A percentile compares a stretch with the other conserved stretches of the same genome.
Evolutionary conservation across 108 stramenopile genomes (phyloP).

Genomic region (Cylindrotheca fusiformis): DNA sequence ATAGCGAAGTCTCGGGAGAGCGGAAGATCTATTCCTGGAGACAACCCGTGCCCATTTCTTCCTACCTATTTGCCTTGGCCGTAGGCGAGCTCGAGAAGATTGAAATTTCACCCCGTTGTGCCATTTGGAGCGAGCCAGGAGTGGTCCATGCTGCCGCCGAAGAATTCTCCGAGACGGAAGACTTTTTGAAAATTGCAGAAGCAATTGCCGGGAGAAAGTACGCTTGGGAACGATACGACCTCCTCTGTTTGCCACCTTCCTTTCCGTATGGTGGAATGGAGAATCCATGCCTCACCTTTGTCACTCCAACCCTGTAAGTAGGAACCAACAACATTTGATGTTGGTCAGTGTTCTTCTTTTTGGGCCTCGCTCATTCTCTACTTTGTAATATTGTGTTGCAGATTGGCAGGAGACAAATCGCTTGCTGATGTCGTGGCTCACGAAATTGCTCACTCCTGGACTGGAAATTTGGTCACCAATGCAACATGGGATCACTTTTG

Average conservation of each 20-base stretch:
- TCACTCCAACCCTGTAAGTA: slow-evolving; percentile 88
- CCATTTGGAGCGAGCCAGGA: slow-evolving; percentile 93
- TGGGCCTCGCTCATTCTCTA: background rate
- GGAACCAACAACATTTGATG: background rate
- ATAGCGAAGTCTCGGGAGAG: slow-evolving; percentile 5
- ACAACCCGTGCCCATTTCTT: slow-evolving; percentile 91
- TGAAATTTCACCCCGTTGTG: slow-evolving; percentile 78
- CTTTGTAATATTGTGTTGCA: background rate
- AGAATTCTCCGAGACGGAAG: slow-evolving; percentile 94
- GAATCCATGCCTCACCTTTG: slow-evolving; percentile 96
- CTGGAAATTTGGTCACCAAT: slow-evolving; percentile 97
- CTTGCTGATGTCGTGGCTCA: slow-evolving; percentile 97
- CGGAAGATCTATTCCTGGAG: slow-evolving; percentile 54
- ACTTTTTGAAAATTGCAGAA: slow-evolving; percentile 90
- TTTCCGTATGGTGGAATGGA: slow-evolving; percentile 99
- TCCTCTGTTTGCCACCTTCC: slow-evolving; percentile 93
- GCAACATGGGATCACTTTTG: slow-evolving; percentile 92
- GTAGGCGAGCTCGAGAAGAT: slow-evolving; percentile 79
- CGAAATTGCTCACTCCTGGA: slow-evolving; percentile 91
- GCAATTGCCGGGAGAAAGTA: slow-evolving; percentile 69
- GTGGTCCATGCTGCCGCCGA: slow-evolving; percentile 88
- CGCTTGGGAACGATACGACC: slow-evolving; percentile 93
- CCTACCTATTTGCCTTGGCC: slow-evolving; percentile 94
- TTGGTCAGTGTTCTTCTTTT: background rate
- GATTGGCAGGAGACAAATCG: slow-evolving; percentile 22